Percentiles rank a stretch among this genome's conserved stretches.
Evolutionary conservation across 73 alveolate genomes (phyloP).

Genomic region (Paramecium biaurelia): DNA sequence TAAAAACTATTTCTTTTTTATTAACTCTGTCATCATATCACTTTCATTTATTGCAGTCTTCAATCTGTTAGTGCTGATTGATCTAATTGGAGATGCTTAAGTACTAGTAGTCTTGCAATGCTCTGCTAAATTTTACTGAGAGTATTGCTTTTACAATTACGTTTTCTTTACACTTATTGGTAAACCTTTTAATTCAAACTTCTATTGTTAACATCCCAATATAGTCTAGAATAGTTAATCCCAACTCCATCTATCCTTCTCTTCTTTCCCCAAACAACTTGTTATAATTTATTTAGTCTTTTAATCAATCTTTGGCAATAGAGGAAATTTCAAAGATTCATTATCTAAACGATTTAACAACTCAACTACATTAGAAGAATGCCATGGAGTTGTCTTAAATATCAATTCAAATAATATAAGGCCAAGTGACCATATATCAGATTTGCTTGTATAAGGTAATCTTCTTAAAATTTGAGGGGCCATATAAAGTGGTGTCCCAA

Average conservation of each 20-base stretch:
- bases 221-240: not conserved
- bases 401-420: slow-evolving; percentile 85
- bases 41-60: not conserved
- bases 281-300: not conserved
- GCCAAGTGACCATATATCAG: slow-evolving; percentile 86
- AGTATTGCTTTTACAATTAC: not conserved
- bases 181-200: not conserved
- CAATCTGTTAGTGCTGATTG: not conserved
- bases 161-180: not conserved
- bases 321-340: slow-evolving; percentile 40
- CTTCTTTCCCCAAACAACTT: slow-evolving; percentile 5
- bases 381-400: slow-evolving; percentile 79
- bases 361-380: slow-evolving; percentile 62
- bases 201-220: not conserved
- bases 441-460: slow-evolving; percentile 75
- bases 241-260: slow-evolving; percentile 20
- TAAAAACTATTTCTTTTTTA: not conserved
- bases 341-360: slow-evolving; percentile 24
- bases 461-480: slow-evolving; percentile 82
- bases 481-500: slow-evolving; percentile 86
- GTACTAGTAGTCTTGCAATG: slow-evolving; percentile 6
- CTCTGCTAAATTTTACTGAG: not conserved
- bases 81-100: not conserved
- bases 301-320: not conserved
- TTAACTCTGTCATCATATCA: not conserved